phyloP scores from a whole-genome alignment of 192 early-diverging fungal genomes.

The Globomyces pollinis-pini region DNA sequence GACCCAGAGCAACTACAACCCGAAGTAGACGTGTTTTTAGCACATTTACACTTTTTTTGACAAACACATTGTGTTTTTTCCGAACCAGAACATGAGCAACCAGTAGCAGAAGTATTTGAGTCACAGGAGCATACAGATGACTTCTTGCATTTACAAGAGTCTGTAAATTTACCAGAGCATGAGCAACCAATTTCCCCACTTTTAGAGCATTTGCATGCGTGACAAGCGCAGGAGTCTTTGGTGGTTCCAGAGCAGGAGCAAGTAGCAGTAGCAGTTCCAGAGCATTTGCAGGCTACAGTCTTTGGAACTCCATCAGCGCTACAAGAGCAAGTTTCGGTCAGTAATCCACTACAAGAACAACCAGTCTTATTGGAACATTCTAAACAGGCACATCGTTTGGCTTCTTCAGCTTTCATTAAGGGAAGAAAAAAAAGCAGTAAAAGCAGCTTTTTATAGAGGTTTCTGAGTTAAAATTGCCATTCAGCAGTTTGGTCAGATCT shows the following conservation, averaged over 20 bases:
- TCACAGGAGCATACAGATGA: neutral
- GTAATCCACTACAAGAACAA: no score
- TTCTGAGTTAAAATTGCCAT: no score
- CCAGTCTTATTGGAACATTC: no score
- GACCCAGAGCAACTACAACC: neutral
- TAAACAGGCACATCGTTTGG: no score
- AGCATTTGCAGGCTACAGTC: neutral
- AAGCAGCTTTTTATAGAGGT: no score
- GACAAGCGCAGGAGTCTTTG: neutral
- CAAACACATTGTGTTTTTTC: neutral
- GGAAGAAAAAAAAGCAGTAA: no score
- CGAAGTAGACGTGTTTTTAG: neutral
- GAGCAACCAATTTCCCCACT: no score
- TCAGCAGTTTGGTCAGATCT: no score
- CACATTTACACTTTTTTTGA: neutral
- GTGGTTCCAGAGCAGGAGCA: constrained; percentile 2
- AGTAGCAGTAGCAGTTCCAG: neutral
- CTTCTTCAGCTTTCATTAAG: no score
- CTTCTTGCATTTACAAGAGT: neutral
- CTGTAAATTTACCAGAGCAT: neutral
- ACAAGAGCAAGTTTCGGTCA: neutral
- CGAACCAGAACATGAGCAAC: neutral
- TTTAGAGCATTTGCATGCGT: no score
- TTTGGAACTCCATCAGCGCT: neutral
- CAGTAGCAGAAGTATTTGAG: neutral